Conservation (phyloP, 257 asterid genomes). For the Rubia yunnanensis region DNA sequence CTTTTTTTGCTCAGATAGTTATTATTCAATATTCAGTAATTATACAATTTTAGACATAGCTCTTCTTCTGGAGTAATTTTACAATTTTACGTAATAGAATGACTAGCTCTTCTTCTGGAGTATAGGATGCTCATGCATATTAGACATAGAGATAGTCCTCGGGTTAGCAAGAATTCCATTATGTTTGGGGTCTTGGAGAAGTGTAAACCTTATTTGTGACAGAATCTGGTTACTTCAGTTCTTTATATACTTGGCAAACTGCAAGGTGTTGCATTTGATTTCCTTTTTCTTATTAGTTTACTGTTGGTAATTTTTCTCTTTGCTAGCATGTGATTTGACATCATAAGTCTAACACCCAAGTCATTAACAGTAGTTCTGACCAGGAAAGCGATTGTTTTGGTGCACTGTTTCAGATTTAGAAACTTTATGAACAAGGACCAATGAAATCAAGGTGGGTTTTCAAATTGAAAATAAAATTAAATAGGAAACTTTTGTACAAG, state of each 20-base stretch:
- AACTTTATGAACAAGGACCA: neutral
- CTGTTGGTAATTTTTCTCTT: neutral
- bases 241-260: neutral
- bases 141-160: neutral
- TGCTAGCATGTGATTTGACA: neutral
- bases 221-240: neutral
- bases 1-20: neutral
- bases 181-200: slow-evolving; percentile 1
- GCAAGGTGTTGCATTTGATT: neutral
- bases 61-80: neutral
- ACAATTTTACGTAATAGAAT: neutral
- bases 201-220: neutral
- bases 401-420: neutral
- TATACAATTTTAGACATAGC: no score
- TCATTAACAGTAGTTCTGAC: neutral
- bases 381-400: neutral
- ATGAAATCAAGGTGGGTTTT: no score
- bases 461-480: neutral
- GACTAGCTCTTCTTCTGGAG: neutral
- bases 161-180: neutral
- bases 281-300: neutral
- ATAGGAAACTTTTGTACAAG: no score
- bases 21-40: neutral
- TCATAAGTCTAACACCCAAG: neutral
- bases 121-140: neutral